phyloP scores from a whole-genome alignment of 129 eudicot genomes.

The Solidago caesia region DNA sequence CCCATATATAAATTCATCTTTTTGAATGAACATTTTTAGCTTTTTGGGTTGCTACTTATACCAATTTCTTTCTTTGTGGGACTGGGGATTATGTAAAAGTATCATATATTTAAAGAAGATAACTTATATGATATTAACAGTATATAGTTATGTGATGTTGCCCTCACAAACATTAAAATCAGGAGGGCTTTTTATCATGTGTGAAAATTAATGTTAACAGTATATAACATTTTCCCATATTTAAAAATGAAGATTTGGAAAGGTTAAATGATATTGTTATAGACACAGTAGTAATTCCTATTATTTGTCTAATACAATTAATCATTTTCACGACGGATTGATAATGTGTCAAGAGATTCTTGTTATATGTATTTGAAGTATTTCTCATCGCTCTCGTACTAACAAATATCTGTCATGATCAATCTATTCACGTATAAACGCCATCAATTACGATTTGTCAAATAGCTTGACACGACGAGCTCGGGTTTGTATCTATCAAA shows the following conservation, averaged over 20 bases:
- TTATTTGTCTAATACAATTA: not conserved
- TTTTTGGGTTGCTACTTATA: conserved; percentile 25
- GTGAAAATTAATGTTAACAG: too few relatives aligned
- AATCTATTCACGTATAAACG: not conserved
- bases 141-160: too few relatives aligned
- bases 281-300: not conserved
- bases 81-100: conserved; percentile 23
- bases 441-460: too few relatives aligned
- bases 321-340: not conserved
- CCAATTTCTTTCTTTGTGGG: conserved; percentile 20
- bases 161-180: too few relatives aligned
- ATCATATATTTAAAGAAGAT: not conserved
- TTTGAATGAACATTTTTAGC: conserved; percentile 22
- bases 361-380: not conserved
- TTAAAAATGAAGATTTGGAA: conserved; percentile 5
- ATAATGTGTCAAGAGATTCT: not conserved
- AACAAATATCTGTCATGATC: not conserved
- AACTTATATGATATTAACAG: too few relatives aligned
- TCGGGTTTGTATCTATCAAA: not conserved
- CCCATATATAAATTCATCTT: conserved; percentile 34
- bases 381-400: not conserved
- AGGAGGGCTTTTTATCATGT: too few relatives aligned
- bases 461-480: too few relatives aligned
- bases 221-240: too few relatives aligned
- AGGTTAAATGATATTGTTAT: conserved; percentile 14